Conservation (phyloP, 1,284 basidiomycete species). For the Leccinum fuscescens region DNA sequence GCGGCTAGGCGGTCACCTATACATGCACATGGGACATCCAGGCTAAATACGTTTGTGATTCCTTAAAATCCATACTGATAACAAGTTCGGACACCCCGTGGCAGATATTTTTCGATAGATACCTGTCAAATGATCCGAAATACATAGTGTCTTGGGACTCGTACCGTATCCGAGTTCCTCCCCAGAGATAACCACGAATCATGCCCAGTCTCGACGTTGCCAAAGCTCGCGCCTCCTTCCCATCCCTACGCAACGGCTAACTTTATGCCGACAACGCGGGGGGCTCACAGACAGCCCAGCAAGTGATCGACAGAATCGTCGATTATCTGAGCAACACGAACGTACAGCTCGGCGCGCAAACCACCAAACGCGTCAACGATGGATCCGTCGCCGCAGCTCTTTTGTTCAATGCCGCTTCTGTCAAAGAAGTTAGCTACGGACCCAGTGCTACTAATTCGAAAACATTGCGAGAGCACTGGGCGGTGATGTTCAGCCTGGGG, state of each 20-base stretch:
- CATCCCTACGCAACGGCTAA: conserved; percentile 55
- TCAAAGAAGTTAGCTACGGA: conserved; percentile 66
- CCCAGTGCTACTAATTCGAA: conserved; percentile 64
- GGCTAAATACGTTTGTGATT: neutral
- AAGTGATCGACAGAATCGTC: conserved; percentile 56
- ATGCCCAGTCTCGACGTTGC: conserved; percentile 46
- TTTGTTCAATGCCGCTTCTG: conserved; percentile 60
- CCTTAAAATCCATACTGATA: neutral
- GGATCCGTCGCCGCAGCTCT: conserved; percentile 53
- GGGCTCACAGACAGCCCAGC: conserved; percentile 62
- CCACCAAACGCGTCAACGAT: conserved; percentile 51
- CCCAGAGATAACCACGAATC: neutral
- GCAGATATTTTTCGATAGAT: neutral
- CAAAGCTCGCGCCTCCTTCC: conserved; percentile 59
- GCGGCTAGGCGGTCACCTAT: too few species aligned
- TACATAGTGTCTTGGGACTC: neutral
- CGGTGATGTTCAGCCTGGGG: conserved; percentile 48
- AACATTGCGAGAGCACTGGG: conserved; percentile 64
- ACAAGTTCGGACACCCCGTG: neutral
- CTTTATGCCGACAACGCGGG: conserved; percentile 80
- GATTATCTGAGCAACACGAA: conserved; percentile 72
- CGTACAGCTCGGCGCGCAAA: conserved; percentile 52
- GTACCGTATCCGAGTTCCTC: neutral
- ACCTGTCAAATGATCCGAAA: conserved; percentile 2
- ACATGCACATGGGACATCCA: neutral